Evolutionary conservation across 2,329 filamentous ascomycete species (phyloP), one percentile per base, ranked within the genome.

Genomic region (Fusarium miscanthi): DNA sequence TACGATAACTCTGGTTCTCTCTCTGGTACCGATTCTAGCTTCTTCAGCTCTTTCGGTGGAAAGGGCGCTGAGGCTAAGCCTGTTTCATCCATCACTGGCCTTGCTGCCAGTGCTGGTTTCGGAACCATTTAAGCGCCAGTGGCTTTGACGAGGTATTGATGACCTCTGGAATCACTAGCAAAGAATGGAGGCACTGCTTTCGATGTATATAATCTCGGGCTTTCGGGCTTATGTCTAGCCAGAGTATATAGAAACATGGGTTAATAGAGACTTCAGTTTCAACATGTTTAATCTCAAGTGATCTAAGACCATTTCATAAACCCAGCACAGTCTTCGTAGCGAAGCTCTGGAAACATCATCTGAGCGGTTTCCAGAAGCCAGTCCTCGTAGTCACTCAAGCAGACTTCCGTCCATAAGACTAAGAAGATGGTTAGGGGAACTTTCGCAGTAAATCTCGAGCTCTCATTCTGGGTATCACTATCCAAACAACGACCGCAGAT

Each of bases 41-140:
- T 90, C 80, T 76, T 90, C 53, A 57, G 75, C 58, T 81, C 85
- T 70, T 89, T 89, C 78, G 76, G 79, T 37, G 86, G 86, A 53
- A 86, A 87, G 83, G 78, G 87, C 68, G 88, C 88, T 13, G 73
- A 81, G 60, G 85, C 86, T 8, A 63, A 73, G 21, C 74, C 81
- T 33, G 79, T 76, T 38, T 73, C 73, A 33, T 78, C 79, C 17
- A 80, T 80, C 62, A 78, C 81, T 57, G 80, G 75, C 23, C 81
- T 85, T 49, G 75, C 76, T 14, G 78, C 75, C 58, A 82, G 78
- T 38, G 85, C 86, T 69, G 86, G 86, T 9, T 82, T 87, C 65
- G 86, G 86, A 25, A 83, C 79, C 25, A 77, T 84, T 63, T 85
- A 79, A 51, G 33, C 33, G 17, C 10, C 5, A 12, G 45, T 31